Conservation (phyloP, 352 stramenopile species). For the Phytophthora kernoviae region DNA sequence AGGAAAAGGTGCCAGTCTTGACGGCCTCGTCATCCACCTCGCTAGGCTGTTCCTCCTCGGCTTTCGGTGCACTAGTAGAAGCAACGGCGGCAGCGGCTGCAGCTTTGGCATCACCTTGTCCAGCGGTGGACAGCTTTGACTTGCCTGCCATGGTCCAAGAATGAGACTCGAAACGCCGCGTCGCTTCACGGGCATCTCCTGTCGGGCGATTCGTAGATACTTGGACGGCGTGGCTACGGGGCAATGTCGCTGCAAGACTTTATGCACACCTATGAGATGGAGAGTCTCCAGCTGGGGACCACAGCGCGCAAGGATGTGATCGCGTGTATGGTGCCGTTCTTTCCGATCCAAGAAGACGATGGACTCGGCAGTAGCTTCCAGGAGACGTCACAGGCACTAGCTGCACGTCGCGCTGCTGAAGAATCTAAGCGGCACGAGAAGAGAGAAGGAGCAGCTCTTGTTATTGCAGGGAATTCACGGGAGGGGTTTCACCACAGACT, state of each 20-base stretch:
- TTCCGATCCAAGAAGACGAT: slow-evolving; percentile 38
- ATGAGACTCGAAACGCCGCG: slow-evolving; percentile 25
- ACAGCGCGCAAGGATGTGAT: slow-evolving; percentile 64
- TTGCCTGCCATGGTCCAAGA: slow-evolving; percentile 19
- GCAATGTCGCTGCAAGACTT: slow-evolving; percentile 74
- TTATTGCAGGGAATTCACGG: slow-evolving; percentile 57
- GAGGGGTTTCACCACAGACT: slow-evolving; percentile 64
- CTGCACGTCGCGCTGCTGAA: slow-evolving; percentile 36
- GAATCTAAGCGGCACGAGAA: slow-evolving; percentile 8
- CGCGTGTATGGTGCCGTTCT: slow-evolving; percentile 50
- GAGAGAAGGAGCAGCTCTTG: slow-evolving; percentile 22
- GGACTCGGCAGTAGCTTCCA: slow-evolving; percentile 39
- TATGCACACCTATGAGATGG: slow-evolving; percentile 77
- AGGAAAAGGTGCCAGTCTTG: slow-evolving; percentile 64
- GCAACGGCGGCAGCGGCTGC: slow-evolving; percentile 11
- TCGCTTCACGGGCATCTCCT: slow-evolving; percentile 18
- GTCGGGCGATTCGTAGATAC: not conserved
- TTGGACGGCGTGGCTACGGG: no score
- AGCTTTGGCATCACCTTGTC: slow-evolving; percentile 28
- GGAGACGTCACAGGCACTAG: slow-evolving; percentile 52
- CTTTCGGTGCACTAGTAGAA: slow-evolving; percentile 1
- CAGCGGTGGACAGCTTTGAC: slow-evolving; percentile 28
- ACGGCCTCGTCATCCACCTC: slow-evolving; percentile 47
- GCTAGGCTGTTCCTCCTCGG: slow-evolving; percentile 32
- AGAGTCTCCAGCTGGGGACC: slow-evolving; percentile 70